Base-by-base conservation (phyloP, 768 basidiomycete genomes). In the Gloeostereum incarnatum region DNA sequence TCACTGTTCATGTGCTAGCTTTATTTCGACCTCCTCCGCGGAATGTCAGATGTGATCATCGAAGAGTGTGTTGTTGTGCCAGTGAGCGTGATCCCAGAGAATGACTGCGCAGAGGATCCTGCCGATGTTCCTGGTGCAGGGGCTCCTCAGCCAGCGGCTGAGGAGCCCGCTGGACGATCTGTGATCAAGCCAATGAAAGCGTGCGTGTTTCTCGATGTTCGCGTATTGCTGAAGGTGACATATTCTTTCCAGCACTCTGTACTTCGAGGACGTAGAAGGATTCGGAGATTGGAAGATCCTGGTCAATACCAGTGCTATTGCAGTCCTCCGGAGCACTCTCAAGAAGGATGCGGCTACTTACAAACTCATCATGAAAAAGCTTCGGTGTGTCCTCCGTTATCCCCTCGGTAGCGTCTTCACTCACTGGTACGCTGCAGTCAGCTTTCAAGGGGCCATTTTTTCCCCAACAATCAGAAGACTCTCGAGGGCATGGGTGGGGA, bases 361-460 rank as follows among this genome's bases (percentile, higher is more conserved):
- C 45, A 49, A 47, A 10, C 75, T 78, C 31, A 66, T 76, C 19
- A 48, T 80, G 26, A 83, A 80, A 56, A 85, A 84, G 51, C 80
- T 85, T 50, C 73, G 65, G 83, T 79, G 35, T 19, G 66, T 49
- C 23, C 25, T 18, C 10, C 25, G 41, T 22, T 18, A 9, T 17
- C 26, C 5, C 31, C 9, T 27, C 3, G 8, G 8, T 16, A n/a
- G 35, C 26, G 17, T 18, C 8, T 19, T 5, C 9, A 25, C n/a
- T 27, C 7, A 20, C n/a, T 38, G 5, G 23, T 42, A 41, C 25
- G 3, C 2, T 24, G 5, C 31, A 84, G 82, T 49, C 76, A 84
- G 43, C 63, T 86, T 9, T 85, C 82, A 0, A 66, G 69, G 2
- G 82, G 81, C 0, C 70, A 75, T 40, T 83, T 85, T 47, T 82